Evolutionary conservation across 495 filamentous ascomycete species (phyloP).

Genomic region (Daldinia bambusicola): DNA sequence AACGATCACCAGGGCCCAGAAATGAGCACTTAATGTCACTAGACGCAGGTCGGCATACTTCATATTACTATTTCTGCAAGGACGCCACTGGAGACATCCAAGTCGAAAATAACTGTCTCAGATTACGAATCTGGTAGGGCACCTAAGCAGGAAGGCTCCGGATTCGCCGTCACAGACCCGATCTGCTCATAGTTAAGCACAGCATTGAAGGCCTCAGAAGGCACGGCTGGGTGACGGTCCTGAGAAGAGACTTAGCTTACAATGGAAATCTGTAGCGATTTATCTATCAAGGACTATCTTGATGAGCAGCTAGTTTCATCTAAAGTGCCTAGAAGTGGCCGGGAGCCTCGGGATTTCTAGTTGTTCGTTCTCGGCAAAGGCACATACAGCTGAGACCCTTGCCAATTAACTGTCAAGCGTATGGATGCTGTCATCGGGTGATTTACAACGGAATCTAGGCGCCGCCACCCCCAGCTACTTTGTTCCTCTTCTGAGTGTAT

Average conservation of each 20-base stretch:
- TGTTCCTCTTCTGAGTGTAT: not conserved
- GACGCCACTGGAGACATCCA: conserved; percentile 25
- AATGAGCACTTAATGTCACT: not conserved
- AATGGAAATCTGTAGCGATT: not conserved
- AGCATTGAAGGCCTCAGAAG: conserved; percentile 5
- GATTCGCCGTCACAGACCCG: conserved; percentile 5
- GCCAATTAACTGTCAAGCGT: conserved; percentile 6
- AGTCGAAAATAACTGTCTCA: conserved; percentile 6
- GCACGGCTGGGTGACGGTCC: conserved; percentile 3
- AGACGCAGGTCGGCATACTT: not conserved
- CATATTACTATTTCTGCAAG: not conserved
- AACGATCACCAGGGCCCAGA: not conserved
- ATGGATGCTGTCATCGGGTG: not conserved
- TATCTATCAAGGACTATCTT: not conserved
- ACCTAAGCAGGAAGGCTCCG: not conserved
- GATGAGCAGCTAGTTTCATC: conserved; percentile 1
- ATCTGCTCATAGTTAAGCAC: conserved; percentile 7
- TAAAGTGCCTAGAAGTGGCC: conserved; percentile 1
- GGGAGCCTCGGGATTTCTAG: conserved; percentile 10
- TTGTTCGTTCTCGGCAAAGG: conserved; percentile 8
- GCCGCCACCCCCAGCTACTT: conserved; percentile 9
- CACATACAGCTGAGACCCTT: conserved; percentile 25
- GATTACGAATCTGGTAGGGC: conserved; percentile 7
- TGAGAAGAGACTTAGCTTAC: not conserved
- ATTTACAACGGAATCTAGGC: conserved; percentile 8